phyloP scores from a whole-genome alignment of 2,329 filamentous ascomycete genomes.

The Colletotrichum higginsianum region DNA sequence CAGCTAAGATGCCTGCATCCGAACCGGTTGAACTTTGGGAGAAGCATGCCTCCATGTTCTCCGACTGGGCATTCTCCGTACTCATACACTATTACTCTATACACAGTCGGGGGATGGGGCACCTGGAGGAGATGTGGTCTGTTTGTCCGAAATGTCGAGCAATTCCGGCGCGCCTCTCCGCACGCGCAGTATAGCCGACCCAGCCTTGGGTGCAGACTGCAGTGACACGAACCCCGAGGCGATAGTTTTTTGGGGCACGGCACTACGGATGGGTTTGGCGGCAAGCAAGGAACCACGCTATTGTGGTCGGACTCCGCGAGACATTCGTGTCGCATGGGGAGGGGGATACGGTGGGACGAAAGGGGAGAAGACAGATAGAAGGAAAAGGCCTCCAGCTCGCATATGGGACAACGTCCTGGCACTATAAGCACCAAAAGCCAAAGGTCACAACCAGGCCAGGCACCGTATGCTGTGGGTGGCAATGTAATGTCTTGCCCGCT shows the following conservation, averaged over 20 bases:
- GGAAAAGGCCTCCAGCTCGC: conserved; percentile 22
- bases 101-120: conserved; percentile 1
- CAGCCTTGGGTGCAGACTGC: background rate
- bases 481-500: background rate
- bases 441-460: conserved; percentile 10
- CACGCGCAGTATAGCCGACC: background rate
- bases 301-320: conserved; percentile 2
- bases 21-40: conserved; percentile 13
- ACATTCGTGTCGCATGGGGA: conserved; percentile 10
- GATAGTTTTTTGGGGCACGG: background rate
- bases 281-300: background rate
- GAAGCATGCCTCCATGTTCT: background rate
- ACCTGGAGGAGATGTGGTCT: conserved; percentile 30
- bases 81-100: no score
- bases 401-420: background rate
- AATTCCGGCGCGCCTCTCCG: background rate
- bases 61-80: background rate
- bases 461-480: background rate
- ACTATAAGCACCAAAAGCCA: conserved; percentile 9
- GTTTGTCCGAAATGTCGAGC: background rate
- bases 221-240: conserved; percentile 3
- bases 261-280: background rate
- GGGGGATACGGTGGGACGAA: conserved; percentile 8
- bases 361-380: no score
- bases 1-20: background rate